phyloP scores from a whole-genome alignment of 2,329 filamentous ascomycete species.

The Fusarium vanettenii region DNA sequence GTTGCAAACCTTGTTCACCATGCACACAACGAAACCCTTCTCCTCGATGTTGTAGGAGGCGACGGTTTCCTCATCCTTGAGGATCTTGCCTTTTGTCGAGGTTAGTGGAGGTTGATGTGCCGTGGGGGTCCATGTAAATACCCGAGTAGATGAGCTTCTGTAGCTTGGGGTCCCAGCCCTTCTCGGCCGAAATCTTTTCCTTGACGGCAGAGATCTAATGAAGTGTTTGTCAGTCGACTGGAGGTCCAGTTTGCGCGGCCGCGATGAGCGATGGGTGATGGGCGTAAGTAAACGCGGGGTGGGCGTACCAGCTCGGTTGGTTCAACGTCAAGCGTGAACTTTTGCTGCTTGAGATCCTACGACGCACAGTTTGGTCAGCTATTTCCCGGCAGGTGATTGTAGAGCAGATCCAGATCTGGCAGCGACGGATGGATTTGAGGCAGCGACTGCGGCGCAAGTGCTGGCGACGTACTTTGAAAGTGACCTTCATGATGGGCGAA shows the following conservation, averaged over 20 bases:
- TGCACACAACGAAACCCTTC: constrained; percentile 99
- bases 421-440: background rate
- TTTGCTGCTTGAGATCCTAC: constrained; percentile 98
- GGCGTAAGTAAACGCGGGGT: constrained; percentile 43
- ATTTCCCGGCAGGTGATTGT: background rate
- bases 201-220: constrained; percentile 87
- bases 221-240: constrained; percentile 21
- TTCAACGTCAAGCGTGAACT: constrained; percentile 96
- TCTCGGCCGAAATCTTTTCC: constrained; percentile 90
- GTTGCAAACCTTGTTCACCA: constrained; percentile 87
- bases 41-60: constrained; percentile 98
- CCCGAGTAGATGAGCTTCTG: constrained; percentile 99
- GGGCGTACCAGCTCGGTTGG: constrained; percentile 86
- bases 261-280: constrained; percentile 5
- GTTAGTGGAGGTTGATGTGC: constrained; percentile 16
- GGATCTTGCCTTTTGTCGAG: constrained; percentile 82
- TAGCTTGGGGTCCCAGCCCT: constrained; percentile 90
- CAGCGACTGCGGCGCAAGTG: background rate
- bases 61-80: constrained; percentile 97
- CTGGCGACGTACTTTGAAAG: constrained; percentile 66
- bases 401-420: background rate
- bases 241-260: constrained; percentile 21
- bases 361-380: constrained; percentile 23
- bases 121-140: constrained; percentile 53
- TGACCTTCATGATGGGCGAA: constrained; percentile 73